Conservation (phyloP, 208 protist species). For the Acanthamoeba triangularis region DNA sequence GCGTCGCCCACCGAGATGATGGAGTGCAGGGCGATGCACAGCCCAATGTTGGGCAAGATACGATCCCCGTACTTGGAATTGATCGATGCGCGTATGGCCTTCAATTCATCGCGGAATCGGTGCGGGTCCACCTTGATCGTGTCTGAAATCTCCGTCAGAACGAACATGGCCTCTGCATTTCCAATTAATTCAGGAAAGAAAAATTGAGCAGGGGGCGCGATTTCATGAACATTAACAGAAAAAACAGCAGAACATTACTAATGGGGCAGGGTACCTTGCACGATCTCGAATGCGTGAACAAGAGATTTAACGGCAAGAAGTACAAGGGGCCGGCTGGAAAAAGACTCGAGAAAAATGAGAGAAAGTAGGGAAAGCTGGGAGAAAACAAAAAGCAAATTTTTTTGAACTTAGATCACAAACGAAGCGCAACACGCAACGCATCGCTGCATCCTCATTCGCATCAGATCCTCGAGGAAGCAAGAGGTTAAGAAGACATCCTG, state of each 20-base stretch:
- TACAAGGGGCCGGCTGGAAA: no score
- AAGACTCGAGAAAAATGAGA: not conserved
- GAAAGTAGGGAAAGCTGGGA: not conserved
- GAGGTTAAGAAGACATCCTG: not conserved
- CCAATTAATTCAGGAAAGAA: not conserved
- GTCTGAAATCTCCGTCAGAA: conserved; percentile 26
- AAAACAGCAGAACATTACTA: no score
- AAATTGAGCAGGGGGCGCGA: not conserved
- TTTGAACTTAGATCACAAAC: no score
- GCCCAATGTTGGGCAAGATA: conserved; percentile 49
- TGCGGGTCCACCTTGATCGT: conserved; percentile 65
- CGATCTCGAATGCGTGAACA: no score
- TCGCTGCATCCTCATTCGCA: no score
- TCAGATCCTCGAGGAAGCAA: no score
- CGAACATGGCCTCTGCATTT: conserved; percentile 18
- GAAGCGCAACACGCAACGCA: not conserved
- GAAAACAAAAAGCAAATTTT: not conserved
- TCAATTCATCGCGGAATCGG: conserved; percentile 1
- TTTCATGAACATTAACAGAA: no score
- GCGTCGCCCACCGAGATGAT: conserved; percentile 39
- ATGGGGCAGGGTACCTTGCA: no score
- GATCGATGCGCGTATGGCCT: not conserved
- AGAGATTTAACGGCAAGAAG: no score
- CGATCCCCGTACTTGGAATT: conserved; percentile 45
- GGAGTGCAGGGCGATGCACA: conserved; percentile 51